A percentile compares a stretch with the other conserved stretches of the same genome.
Evolutionary conservation across 768 basidiomycete genomes (phyloP).

Genomic region (Kwoniella bestiolae): DNA sequence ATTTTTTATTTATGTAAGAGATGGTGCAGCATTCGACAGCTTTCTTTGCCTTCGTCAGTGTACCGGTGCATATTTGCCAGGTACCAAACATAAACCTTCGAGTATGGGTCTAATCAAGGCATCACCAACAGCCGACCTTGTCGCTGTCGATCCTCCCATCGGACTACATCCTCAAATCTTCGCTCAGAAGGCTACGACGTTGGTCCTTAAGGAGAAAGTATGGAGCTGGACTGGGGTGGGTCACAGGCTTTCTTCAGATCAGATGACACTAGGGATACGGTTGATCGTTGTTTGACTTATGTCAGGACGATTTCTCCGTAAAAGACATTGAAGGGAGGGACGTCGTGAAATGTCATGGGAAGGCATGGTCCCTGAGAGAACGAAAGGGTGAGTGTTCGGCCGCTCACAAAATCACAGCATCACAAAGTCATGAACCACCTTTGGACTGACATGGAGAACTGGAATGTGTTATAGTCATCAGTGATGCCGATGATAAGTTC

Average conservation of each 20-base stretch:
- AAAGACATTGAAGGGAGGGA: conserved; percentile 48
- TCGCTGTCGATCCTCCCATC: conserved; percentile 46
- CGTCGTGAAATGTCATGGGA: conserved; percentile 49
- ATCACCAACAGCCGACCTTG: conserved; percentile 32
- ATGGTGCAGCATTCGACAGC: no score
- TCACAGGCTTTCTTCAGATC: not conserved
- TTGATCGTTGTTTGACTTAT: not conserved
- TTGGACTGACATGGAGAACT: no score
- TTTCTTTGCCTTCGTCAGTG: no score
- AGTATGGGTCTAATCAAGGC: conserved; percentile 48
- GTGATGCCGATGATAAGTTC: conserved; percentile 45
- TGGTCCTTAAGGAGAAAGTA: conserved; percentile 53
- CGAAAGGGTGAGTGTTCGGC: conserved; percentile 41
- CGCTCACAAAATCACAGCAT: not conserved
- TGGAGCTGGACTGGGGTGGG: conserved; percentile 52
- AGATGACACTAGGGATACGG: no score
- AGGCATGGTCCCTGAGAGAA: conserved; percentile 46
- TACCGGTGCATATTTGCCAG: no score
- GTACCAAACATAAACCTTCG: no score
- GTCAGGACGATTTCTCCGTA: conserved; percentile 55
- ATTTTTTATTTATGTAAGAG: no score
- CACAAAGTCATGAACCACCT: no score
- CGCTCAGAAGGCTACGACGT: conserved; percentile 44
- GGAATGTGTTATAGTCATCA: conserved; percentile 55
- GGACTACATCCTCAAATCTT: conserved; percentile 49